phyloP scores from a whole-genome alignment of 371 early-diverging fungal species.

The Saksenaea oblongispora region DNA sequence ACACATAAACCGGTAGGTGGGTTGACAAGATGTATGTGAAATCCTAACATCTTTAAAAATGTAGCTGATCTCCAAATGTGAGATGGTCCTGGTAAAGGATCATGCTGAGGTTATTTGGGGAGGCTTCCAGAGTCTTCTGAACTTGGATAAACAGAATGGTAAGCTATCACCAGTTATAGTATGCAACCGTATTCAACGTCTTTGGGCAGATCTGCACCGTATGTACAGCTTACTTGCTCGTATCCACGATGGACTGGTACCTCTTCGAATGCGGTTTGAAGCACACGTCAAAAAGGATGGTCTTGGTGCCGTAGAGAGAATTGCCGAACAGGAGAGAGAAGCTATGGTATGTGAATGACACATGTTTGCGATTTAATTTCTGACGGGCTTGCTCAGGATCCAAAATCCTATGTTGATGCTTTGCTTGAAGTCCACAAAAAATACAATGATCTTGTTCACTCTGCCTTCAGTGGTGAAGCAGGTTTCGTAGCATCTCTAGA shows the following conservation, averaged over 20 bases:
- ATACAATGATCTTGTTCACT: slow-evolving; percentile 73
- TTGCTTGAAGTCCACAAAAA: slow-evolving; percentile 79
- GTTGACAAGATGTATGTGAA: not conserved
- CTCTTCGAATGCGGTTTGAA: slow-evolving; percentile 80
- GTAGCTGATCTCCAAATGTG: slow-evolving; percentile 75
- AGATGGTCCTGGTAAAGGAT: slow-evolving; percentile 80
- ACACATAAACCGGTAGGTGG: slow-evolving; percentile 67
- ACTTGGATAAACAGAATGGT: slow-evolving; percentile 82
- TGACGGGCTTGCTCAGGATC: slow-evolving; percentile 50
- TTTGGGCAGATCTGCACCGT: slow-evolving; percentile 72
- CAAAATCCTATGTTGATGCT: slow-evolving; percentile 84
- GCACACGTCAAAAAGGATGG: slow-evolving; percentile 85
- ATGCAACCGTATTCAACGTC: not conserved
- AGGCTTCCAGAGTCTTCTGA: slow-evolving; percentile 87
- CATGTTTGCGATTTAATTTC: not conserved
- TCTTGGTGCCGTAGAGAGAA: slow-evolving; percentile 77
- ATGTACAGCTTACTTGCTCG: slow-evolving; percentile 84
- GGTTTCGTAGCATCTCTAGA: slow-evolving; percentile 92
- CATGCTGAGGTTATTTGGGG: slow-evolving; percentile 81
- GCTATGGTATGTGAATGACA: slow-evolving; percentile 31
- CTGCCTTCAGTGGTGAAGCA: slow-evolving; percentile 82
- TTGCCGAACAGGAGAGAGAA: slow-evolving; percentile 65
- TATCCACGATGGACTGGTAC: slow-evolving; percentile 80
- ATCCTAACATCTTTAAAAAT: not conserved
- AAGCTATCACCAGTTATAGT: not conserved